Conservation (phyloP, 2,329 filamentous ascomycete genomes). For the Penicillium sclerotigenum region DNA sequence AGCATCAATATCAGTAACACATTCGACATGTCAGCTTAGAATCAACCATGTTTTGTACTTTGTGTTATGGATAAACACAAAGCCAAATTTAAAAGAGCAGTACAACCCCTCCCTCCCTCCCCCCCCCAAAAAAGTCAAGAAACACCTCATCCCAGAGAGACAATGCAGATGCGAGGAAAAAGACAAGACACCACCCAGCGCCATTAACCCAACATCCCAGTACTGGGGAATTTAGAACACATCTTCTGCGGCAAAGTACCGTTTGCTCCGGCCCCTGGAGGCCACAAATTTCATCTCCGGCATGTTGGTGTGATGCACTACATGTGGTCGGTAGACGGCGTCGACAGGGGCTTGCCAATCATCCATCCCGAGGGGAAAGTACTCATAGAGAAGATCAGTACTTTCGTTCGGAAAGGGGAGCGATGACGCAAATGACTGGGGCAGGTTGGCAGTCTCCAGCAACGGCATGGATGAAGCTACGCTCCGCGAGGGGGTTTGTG, state of each 20-base stretch:
- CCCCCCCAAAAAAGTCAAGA: neutral
- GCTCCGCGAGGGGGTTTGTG: conserved; percentile 31
- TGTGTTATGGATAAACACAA: conserved; percentile 2
- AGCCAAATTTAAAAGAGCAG: conserved; percentile 11
- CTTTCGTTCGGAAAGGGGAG: conserved; percentile 57
- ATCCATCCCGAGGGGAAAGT: conserved; percentile 86
- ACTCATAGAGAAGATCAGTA: conserved; percentile 85
- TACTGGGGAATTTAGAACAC: conserved; percentile 27
- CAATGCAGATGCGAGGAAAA: conserved; percentile 21
- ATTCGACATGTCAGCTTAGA: neutral
- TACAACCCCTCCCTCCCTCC: too few species aligned
- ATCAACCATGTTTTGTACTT: neutral
- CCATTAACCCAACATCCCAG: neutral
- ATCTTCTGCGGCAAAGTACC: conserved; percentile 67
- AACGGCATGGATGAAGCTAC: conserved; percentile 34
- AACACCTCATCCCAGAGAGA: conserved; percentile 10
- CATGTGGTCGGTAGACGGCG: conserved; percentile 85
- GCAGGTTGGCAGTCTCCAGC: conserved; percentile 32
- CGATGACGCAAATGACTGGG: conserved; percentile 56
- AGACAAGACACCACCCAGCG: conserved; percentile 9
- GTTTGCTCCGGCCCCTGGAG: conserved; percentile 63
- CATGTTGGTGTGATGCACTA: conserved; percentile 80
- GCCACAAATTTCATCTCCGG: conserved; percentile 69
- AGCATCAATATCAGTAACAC: conserved; percentile 1
- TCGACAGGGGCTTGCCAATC: conserved; percentile 90